Evolutionary conservation across 805 yeast species (phyloP), one percentile per base, ranked within the genome.

Genomic region (Scheffersomyces amazonensis): DNA sequence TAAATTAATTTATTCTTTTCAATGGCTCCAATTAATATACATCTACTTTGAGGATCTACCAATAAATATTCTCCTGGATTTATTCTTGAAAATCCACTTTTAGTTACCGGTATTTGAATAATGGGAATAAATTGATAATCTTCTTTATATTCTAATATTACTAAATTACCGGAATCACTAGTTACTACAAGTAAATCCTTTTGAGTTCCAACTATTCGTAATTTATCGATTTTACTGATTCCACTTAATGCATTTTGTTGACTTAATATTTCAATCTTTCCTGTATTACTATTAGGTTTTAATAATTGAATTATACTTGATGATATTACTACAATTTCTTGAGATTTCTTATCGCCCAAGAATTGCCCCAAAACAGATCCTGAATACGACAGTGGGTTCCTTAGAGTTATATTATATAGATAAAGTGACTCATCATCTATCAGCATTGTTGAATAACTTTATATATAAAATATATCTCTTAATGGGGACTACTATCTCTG

Each of bases 141-240:
- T 2, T 58, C 51, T 23, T 69, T 59, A 41, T 74, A 71, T 38
- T 78, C 75, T 9, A 80, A 58, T 1, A 86, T 53, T 0, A 78
- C 64, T 16, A 89, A 44, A 41, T 78, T 78, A 0, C 97, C 97
- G 1, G 95, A 75, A 52, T 90, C 97, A 0, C 93, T 79, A 0
- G 91, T 76, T 2, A 87, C 54, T 5, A 82, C 73, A n/a, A 90
- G 43, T 19, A 65, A 64, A 46, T 87, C 93, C 37, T 64, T 68
- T 0, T 67, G 55, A 0, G 78, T 54, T 0, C 84, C 87, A 0
- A 76, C 67, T 9, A 74, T 55, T 16, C 78, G 71, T 38, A 87
- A 60, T 17, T 75, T 65, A 5, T 64, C 66, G 9, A 87, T 60
- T 3, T 65, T 44, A 32, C 88, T 69, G 3, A 90, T 64, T 5